Evolutionary conservation across 371 early-diverging fungal genomes (phyloP).

Genomic region (Mortierella sp.): DNA sequence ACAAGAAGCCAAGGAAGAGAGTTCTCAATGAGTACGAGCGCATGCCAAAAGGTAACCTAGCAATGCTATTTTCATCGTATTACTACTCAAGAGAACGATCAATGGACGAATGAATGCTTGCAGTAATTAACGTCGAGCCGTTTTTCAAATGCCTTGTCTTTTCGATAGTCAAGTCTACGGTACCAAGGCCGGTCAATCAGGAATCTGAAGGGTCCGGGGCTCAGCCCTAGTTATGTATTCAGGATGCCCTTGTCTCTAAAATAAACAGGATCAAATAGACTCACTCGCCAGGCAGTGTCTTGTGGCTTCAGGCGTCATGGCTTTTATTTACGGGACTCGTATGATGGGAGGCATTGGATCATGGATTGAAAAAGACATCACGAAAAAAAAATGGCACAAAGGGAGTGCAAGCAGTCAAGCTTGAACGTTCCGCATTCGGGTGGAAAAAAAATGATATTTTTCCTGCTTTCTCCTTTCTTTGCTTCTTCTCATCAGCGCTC

Average conservation of each 20-base stretch:
- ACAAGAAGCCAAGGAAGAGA: conserved; percentile 61
- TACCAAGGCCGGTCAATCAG: conserved; percentile 25
- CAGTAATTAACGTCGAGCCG: neutral
- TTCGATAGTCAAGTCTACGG: conserved; percentile 20
- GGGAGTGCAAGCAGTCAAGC: neutral
- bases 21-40: conserved; percentile 82
- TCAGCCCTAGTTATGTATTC: neutral
- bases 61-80: neutral
- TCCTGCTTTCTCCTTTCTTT: neutral
- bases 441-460: neutral
- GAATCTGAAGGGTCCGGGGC: conserved; percentile 7
- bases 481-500: too few species aligned
- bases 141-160: neutral
- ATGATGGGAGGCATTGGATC: neutral
- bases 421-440: conserved; percentile 1
- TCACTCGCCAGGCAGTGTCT: too few species aligned
- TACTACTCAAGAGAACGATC: neutral
- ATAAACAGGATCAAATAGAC: neutral
- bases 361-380: too few species aligned
- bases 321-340: neutral
- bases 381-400: too few species aligned
- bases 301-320: neutral
- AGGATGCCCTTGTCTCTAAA: neutral
- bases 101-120: neutral
- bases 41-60: conserved; percentile 69